These are phyloP conservation scores for Monilinia laxa DNA, from an alignment of 2,329 filamentous ascomycete species.

Conservation along the genomic window DNA sequence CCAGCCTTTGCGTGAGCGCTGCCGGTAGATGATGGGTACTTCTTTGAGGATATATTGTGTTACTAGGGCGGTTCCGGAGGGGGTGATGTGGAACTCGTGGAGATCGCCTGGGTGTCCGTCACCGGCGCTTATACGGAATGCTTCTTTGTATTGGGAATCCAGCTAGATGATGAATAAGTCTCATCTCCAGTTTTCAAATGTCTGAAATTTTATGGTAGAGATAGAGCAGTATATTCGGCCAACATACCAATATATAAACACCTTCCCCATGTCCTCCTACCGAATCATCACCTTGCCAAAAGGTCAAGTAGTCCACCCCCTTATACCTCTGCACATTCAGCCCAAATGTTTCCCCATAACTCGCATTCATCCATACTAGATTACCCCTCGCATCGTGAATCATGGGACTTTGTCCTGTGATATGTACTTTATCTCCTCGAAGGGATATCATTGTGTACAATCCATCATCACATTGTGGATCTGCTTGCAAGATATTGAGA, in stretches of 20 bases:
- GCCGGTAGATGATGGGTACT: conserved; percentile 40
- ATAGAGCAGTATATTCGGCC: neutral
- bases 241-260: conserved; percentile 10
- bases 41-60: conserved; percentile 44
- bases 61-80: conserved; percentile 45
- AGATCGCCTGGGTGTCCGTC: conserved; percentile 49
- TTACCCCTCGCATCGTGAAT: conserved; percentile 27
- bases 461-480: conserved; percentile 25
- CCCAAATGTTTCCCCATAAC: conserved; percentile 23
- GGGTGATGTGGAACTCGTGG: conserved; percentile 48
- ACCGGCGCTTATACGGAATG: conserved; percentile 25
- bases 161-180: neutral
- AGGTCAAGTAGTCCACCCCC: conserved; percentile 48
- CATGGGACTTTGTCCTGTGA: conserved; percentile 28
- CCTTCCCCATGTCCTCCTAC: neutral
- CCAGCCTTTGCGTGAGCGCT: conserved; percentile 2
- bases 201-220: neutral
- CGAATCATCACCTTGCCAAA: conserved; percentile 45
- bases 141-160: conserved; percentile 8
- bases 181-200: neutral
- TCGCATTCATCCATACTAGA: conserved; percentile 30
- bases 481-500: conserved; percentile 25
- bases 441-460: conserved; percentile 26
- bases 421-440: conserved; percentile 25
- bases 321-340: conserved; percentile 43